phyloP scores from a whole-genome alignment of 306 rosid species.

The Prunus dulcis region DNA sequence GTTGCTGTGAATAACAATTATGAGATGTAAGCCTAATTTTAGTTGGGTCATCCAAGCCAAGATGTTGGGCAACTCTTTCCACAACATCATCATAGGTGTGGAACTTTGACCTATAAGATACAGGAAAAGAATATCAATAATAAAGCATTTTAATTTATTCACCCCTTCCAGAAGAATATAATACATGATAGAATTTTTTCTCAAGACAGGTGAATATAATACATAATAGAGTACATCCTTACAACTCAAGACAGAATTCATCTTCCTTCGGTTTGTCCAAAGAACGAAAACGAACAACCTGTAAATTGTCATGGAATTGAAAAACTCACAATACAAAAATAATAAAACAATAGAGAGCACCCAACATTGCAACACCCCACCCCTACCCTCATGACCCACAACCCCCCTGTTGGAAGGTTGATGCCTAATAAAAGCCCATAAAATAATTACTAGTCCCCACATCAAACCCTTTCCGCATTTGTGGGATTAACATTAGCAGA shows the following conservation, averaged over 20 bases:
- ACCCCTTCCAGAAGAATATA: not conserved
- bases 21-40: constrained; percentile 77
- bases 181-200: not conserved
- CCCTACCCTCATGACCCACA: not conserved
- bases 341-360: not conserved
- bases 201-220: not conserved
- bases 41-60: constrained; percentile 66
- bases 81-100: constrained; percentile 63
- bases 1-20: constrained; percentile 35
- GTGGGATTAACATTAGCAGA: not conserved
- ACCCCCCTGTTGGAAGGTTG: not conserved
- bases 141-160: not conserved
- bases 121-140: not conserved
- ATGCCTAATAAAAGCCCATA: not conserved
- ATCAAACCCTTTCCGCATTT: not conserved
- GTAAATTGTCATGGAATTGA: not conserved
- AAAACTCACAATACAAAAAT: not conserved
- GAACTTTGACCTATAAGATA: constrained; percentile 46
- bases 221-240: constrained; percentile 19
- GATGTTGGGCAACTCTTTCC: constrained; percentile 53
- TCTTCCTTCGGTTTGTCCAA: constrained; percentile 85
- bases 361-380: not conserved
- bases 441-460: not conserved
- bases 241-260: constrained; percentile 74
- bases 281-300: constrained; percentile 79